phyloP scores from a whole-genome alignment of 345 rosid genomes.

The Toxicodendron radicans region DNA sequence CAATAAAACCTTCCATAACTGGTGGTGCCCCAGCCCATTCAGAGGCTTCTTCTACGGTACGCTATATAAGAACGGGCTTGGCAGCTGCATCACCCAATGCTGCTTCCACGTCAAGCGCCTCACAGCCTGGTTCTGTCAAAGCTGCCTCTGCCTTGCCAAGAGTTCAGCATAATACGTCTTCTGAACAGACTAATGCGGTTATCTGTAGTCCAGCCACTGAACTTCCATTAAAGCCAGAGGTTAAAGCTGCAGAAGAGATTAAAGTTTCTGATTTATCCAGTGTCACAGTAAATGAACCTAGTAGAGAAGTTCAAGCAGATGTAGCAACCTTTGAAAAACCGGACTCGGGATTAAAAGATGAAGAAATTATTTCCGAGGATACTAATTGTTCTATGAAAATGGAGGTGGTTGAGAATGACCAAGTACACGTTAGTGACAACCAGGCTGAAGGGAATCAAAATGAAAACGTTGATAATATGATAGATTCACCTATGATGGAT shows the following conservation, averaged over 20 bases:
- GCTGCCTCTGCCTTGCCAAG: constrained; percentile 28
- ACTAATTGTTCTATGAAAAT: constrained; percentile 21
- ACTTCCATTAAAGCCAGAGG: constrained; percentile 31
- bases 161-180: constrained; percentile 31
- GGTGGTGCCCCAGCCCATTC: constrained; percentile 34
- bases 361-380: constrained; percentile 23
- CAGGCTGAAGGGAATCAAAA: constrained; percentile 29
- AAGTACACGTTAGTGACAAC: constrained; percentile 13
- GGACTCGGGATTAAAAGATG: constrained; percentile 28
- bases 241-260: constrained; percentile 22
- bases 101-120: constrained; percentile 25
- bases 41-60: constrained; percentile 38
- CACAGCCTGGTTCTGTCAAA: constrained; percentile 35
- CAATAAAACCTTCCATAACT: constrained; percentile 39
- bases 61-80: constrained; percentile 22
- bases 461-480: constrained; percentile 17
- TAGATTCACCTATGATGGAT: constrained; percentile 12
- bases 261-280: constrained; percentile 17
- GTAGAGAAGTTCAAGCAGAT: constrained; percentile 25
- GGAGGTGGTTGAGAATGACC: constrained; percentile 27
- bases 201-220: constrained; percentile 25
- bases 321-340: constrained; percentile 29
- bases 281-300: constrained; percentile 10
- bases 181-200: constrained; percentile 32
- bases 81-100: constrained; percentile 35